These are phyloP conservation scores for Colletotrichum sp. DNA, from an alignment of 2,329 filamentous ascomycete species.

Conservation along the genomic window DNA sequence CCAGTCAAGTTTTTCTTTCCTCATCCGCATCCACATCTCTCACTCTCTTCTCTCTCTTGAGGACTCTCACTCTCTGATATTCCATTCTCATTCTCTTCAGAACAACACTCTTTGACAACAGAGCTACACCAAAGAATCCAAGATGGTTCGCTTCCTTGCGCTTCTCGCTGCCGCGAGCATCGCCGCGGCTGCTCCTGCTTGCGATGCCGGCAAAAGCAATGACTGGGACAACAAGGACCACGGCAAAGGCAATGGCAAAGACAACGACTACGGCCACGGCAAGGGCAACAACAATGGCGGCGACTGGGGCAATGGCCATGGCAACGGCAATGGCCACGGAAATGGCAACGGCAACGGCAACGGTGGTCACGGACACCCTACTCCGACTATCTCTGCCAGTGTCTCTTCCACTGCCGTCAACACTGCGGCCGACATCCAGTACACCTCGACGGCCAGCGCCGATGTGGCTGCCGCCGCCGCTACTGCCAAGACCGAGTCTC, in stretches of 20 bases:
- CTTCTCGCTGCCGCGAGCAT: neutral
- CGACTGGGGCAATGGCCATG: neutral
- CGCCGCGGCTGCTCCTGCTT: neutral
- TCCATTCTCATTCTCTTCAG: neutral
- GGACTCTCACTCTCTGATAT: neutral
- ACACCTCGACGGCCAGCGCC: constrained; percentile 56
- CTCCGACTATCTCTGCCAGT: neutral
- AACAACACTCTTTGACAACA: neutral
- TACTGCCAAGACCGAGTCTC: constrained; percentile 64
- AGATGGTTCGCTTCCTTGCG: neutral
- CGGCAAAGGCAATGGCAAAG: neutral
- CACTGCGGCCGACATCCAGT: constrained; percentile 23
- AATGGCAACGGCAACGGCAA: neutral
- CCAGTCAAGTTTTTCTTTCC: neutral
- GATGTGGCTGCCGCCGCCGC: constrained; percentile 62
- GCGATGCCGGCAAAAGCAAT: neutral
- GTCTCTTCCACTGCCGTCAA: neutral
- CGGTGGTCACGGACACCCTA: neutral
- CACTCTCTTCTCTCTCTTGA: neutral
- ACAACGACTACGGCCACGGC: neutral
- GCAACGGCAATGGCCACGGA: neutral
- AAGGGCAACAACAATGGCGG: neutral
- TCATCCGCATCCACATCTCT: neutral
- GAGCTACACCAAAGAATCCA: neutral
- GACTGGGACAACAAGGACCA: neutral